phyloP scores from a whole-genome alignment of 2,329 filamentous ascomycete species.

The Lecanosticta acicola region DNA sequence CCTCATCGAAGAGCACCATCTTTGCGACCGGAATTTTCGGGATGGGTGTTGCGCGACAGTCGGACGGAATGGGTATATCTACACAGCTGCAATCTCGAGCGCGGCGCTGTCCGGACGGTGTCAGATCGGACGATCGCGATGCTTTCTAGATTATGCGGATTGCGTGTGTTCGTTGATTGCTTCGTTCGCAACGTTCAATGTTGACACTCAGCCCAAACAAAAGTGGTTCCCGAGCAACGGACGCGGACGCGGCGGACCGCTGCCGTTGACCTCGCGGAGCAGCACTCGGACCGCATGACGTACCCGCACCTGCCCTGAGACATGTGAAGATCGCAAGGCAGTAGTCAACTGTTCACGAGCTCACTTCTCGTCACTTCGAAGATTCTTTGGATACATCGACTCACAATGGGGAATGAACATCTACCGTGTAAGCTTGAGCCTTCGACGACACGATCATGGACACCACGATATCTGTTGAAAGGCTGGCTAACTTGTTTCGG shows the following conservation, averaged over 20 bases:
- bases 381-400: background rate
- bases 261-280: background rate
- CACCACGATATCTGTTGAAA: background rate
- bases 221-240: background rate
- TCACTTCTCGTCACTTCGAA: background rate
- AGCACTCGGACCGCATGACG: background rate
- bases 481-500: slow-evolving; percentile 23
- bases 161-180: too few species aligned
- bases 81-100: too few species aligned
- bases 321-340: slow-evolving; percentile 4
- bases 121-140: too few species aligned
- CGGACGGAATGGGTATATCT: too few species aligned
- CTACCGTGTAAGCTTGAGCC: slow-evolving; percentile 42
- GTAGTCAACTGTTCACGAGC: background rate
- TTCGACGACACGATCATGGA: background rate
- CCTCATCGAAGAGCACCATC: slow-evolving; percentile 89
- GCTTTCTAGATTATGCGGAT: too few species aligned
- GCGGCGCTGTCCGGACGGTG: too few species aligned
- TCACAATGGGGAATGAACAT: slow-evolving; percentile 40
- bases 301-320: background rate
- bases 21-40: too few species aligned
- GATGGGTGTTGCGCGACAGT: too few species aligned
- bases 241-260: too few species aligned
- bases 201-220: slow-evolving; percentile 12
- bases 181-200: background rate